Conservation (phyloP, 352 stramenopile species). For the Paralagenidium karlingii region DNA sequence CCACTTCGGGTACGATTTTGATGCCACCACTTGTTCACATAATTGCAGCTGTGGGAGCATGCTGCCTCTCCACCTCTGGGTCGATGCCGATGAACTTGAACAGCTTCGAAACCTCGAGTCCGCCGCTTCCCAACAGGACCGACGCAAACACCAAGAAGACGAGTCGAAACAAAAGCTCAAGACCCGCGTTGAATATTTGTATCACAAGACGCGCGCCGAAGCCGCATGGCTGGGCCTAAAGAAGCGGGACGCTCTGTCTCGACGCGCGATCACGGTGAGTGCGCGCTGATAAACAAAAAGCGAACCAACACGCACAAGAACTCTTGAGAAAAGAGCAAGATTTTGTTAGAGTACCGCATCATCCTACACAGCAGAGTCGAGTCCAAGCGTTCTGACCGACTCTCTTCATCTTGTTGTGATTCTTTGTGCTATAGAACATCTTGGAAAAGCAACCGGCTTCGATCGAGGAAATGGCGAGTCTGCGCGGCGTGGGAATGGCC, state of each 20-base stretch:
- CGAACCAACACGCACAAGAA: neutral
- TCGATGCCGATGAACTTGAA: neutral
- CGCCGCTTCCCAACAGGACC: no score
- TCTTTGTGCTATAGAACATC: slow-evolving; percentile 20
- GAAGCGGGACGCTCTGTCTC: slow-evolving; percentile 43
- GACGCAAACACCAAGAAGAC: neutral
- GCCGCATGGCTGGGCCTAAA: slow-evolving; percentile 22
- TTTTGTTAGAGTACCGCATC: no score
- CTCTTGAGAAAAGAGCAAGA: no score
- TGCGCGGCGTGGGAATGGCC: slow-evolving; percentile 32
- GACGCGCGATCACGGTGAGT: slow-evolving; percentile 27
- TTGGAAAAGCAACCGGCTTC: slow-evolving; percentile 21
- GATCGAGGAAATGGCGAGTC: slow-evolving; percentile 43
- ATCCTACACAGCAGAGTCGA: no score
- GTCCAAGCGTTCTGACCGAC: no score
- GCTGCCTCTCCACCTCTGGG: no score
- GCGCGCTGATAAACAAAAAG: no score
- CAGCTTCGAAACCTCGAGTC: neutral
- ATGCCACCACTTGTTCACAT: slow-evolving; percentile 14
- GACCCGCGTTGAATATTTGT: slow-evolving; percentile 38
- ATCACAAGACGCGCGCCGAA: slow-evolving; percentile 34
- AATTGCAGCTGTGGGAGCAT: slow-evolving; percentile 52
- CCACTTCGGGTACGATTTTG: slow-evolving; percentile 38
- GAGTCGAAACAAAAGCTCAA: slow-evolving; percentile 7
- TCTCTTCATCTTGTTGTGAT: no score